Base-by-base conservation (phyloP, 2,329 filamentous ascomycete genomes). In the Fusarium nygamai region DNA sequence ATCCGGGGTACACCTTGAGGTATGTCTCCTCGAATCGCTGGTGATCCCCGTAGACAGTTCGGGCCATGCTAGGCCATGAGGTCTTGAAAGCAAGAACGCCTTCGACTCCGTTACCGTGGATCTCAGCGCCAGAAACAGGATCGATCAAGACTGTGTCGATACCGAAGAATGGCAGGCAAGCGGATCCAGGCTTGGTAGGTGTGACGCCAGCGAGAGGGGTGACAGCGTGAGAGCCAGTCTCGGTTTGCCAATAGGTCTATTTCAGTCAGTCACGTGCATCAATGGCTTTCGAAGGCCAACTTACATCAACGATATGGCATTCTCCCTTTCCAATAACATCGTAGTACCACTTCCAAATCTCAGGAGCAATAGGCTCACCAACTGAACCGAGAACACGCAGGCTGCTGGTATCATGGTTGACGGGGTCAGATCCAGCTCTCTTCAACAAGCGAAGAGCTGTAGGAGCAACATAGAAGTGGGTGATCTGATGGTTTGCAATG, bases 261-360 rank as follows among this genome's bases (percentile, higher is more conserved):
- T 69, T 24, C 6, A 24, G 41, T 68, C 0, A 67, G 66, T 57
- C 1, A 20, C 1, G 3, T 33, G 5, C 22, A 1, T 33, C 5
- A 0, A 19, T 0, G 7, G 0, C 1, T 0, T 5, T 50, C 0
- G 2, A 3, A 2, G 16, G 1, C 22, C 16, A 8, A 67, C 94
- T 89, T 86, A 96, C 94, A 83, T 98, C 95, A 56, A 97, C 92
- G 82, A 98, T 88, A 80, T 98, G 95, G 51, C 93, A 92, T 82
- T 96, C 91, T 81, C 94, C 92, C 87, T 94, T 96, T 79, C 95
- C 95, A 57, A 98, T 94, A 73, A 92, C 89, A 82, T 98, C 94
- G 81, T 94, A 94, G 84, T 98, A 98, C 95, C 95, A 98, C 85
- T 97, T 98, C 95, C 95, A 98, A 58, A 98, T 92, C 83, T 98